Base-by-base conservation (phyloP, 2,329 filamentous ascomycete genomes). In the Pseudogymnoascus sp. region DNA sequence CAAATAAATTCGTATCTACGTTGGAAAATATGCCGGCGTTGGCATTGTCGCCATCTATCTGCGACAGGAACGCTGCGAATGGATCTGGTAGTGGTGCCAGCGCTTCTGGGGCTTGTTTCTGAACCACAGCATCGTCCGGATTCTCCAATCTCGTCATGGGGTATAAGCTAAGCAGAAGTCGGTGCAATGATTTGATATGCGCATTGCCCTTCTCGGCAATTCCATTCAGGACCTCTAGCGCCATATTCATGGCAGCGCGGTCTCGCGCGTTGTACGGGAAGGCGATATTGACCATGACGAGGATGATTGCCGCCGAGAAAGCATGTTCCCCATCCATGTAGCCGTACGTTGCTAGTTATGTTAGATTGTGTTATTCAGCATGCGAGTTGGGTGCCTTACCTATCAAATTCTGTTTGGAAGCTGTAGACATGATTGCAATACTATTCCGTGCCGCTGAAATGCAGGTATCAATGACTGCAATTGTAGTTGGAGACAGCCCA, bases 311-410 rank as follows among this genome's bases (percentile, higher is more conserved):
- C 1, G 81, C 80, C 0, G 79, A 82, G 67, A 84, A 83, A 23
- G 79, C 77, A 67, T 84, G 81, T 65, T 84, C 82, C 14, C 80
- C 78, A 64, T 84, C 82, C 74, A 84, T 81, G 69, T 82, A 84
- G 23, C 82, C 82, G 67, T 82, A 84, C 0, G 81, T 84, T 18
- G 81, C 80, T 77, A 62, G 7, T 47, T 11, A 54, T 2, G 12
- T 39, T 57, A 37, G 29, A 54, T 39, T 36, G 54, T 10, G 16
- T 45, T 40, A 14, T 45, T 1, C 60, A 45, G 29, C 16, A 31
- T 37, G 14, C 11, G 5, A n/a, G 21, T 65, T 34, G 29, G 6
- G 23, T 39, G 36, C 67, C 76, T 66, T 73, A 79, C 78, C 80
- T 10, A 83, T 76, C 8, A 83, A 74, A 64, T 82, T 77, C 64